phyloP scores from a whole-genome alignment of 2,329 filamentous ascomycete species.

The Penicillium paneum region DNA sequence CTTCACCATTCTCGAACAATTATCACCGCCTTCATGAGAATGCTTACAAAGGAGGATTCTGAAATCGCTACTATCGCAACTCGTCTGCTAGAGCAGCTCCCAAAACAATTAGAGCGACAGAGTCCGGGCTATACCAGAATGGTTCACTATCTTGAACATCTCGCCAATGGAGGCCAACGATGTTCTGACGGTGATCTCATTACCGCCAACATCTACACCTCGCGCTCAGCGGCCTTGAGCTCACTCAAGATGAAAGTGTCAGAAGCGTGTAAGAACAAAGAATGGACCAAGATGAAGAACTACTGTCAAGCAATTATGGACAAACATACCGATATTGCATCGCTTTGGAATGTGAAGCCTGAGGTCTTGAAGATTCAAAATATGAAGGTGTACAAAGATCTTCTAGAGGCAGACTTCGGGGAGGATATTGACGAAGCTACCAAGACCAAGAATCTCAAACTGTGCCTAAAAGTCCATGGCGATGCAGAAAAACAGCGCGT shows the following conservation, averaged over 20 bases:
- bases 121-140: not conserved
- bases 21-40: not conserved
- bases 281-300: not conserved
- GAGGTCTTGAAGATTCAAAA: not conserved
- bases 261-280: not conserved
- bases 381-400: not conserved
- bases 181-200: not conserved
- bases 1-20: not conserved
- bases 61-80: not conserved
- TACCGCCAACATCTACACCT: not conserved
- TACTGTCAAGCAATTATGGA: not conserved
- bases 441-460: not conserved
- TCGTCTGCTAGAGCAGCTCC: not conserved
- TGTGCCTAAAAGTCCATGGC: not conserved
- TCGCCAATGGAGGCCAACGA: not conserved
- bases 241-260: not conserved
- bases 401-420: not conserved
- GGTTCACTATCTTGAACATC: not conserved
- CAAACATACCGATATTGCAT: not conserved
- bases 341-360: not conserved
- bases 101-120: not conserved
- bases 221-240: not conserved
- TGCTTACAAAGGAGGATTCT: not conserved
- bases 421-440: not conserved
- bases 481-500: not conserved